Evolutionary conservation across 106 monocot species (phyloP).

Genomic region (Gastrodia elata): DNA sequence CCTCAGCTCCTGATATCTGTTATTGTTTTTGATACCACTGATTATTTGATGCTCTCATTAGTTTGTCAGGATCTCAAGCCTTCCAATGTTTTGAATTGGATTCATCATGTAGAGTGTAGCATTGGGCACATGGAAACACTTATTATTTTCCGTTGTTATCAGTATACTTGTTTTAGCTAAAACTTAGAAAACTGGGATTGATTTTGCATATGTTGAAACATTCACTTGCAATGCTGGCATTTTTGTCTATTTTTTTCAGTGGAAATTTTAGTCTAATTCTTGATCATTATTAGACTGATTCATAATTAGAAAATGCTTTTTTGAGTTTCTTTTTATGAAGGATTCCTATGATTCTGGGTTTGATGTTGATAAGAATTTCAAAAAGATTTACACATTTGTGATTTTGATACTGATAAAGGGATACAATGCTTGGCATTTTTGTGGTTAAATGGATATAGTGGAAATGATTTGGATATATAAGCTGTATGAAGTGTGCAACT

Average conservation of each 20-base stretch:
- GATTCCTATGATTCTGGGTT: neutral
- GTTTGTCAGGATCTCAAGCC: no score
- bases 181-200: neutral
- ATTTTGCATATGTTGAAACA: neutral
- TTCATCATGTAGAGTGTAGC: no score
- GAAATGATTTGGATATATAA: neutral
- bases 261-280: neutral
- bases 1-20: no score
- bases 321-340: neutral
- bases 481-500: neutral
- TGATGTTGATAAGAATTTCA: neutral
- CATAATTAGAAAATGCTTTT: neutral
- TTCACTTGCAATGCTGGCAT: neutral
- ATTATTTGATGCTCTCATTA: no score
- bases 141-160: neutral
- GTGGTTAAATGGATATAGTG: no score
- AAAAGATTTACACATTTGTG: neutral
- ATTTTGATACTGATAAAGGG: neutral
- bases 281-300: neutral
- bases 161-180: neutral
- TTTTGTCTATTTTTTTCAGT: neutral
- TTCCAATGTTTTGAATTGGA: no score
- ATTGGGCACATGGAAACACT: no score
- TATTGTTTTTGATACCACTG: no score
- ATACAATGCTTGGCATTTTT: neutral